These are phyloP conservation scores for Aquilaria sinensis DNA, from an alignment of 345 rosid species.

Conservation along the genomic window DNA sequence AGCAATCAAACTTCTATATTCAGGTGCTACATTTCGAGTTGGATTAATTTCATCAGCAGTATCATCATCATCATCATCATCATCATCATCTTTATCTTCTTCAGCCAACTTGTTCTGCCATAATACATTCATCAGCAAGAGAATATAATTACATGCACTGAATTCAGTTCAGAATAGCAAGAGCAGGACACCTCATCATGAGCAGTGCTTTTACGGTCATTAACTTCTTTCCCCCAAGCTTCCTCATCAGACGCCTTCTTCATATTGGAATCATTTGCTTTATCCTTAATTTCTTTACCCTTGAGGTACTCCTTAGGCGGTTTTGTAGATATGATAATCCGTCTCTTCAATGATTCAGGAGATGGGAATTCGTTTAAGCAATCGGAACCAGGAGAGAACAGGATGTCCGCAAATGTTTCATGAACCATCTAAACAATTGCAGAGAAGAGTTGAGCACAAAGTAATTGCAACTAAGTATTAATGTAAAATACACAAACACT, in stretches of 20 bases:
- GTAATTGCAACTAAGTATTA: conserved; percentile 8
- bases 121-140: conserved; percentile 11
- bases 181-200: conserved; percentile 33
- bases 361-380: conserved; percentile 82
- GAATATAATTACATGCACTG: conserved; percentile 7
- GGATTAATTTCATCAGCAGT: conserved; percentile 10
- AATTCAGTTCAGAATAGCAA: background rate
- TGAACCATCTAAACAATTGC: conserved; percentile 61
- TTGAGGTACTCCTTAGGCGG: conserved; percentile 67
- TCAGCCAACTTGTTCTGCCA: conserved; percentile 35
- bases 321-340: conserved; percentile 83
- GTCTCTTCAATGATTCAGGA: conserved; percentile 56
- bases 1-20: conserved; percentile 33
- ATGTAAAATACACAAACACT: conserved; percentile 7
- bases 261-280: conserved; percentile 30
- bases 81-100: conserved; percentile 26
- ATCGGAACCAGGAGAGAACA: conserved; percentile 69
- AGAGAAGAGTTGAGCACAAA: conserved; percentile 13
- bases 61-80: conserved; percentile 25
- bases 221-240: conserved; percentile 64
- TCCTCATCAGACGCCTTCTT: conserved; percentile 36
- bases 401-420: conserved; percentile 73
- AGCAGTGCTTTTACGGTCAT: conserved; percentile 19
- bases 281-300: conserved; percentile 21
- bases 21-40: conserved; percentile 22